phyloP scores from a whole-genome alignment of 306 rosid genomes.

The Gastrolobium villosum region DNA sequence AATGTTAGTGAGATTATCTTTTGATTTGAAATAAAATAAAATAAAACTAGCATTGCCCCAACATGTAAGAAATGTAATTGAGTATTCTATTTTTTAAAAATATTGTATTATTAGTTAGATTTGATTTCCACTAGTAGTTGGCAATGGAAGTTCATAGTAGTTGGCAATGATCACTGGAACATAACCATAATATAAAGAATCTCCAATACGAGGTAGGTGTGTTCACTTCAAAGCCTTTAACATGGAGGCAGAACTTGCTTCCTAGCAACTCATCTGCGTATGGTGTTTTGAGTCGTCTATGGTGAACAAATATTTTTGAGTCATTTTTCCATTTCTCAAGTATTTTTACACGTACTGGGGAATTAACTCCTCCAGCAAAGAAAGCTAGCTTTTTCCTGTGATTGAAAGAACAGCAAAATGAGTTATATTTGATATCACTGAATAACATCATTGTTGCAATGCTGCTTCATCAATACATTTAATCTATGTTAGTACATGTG shows the following conservation, averaged over 20 bases:
- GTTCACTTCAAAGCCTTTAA: constrained; percentile 88
- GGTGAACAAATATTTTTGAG: constrained; percentile 77
- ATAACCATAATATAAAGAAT: constrained; percentile 84
- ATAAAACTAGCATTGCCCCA: no score
- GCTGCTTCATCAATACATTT: constrained; percentile 9
- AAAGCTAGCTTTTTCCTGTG: constrained; percentile 80
- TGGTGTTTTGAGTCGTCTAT: constrained; percentile 77
- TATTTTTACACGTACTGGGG: constrained; percentile 63
- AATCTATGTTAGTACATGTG: not conserved
- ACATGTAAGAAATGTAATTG: no score
- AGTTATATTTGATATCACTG: constrained; percentile 30
- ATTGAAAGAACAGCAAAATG: not conserved
- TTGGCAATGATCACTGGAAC: constrained; percentile 84
- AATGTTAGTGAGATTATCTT: no score
- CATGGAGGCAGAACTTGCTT: constrained; percentile 94
- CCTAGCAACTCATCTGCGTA: constrained; percentile 79
- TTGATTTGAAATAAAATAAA: no score
- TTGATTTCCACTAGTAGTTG: constrained; percentile 62
- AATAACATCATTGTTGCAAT: not conserved
- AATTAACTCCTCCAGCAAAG: constrained; percentile 86
- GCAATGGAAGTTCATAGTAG: constrained; percentile 88
- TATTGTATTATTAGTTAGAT: no score
- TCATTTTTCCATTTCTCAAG: constrained; percentile 75
- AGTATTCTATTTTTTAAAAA: no score
- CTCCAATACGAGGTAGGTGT: constrained; percentile 84